phyloP scores from a whole-genome alignment of 176 grass and related monocot genomes.

The Hordeum marinum region DNA sequence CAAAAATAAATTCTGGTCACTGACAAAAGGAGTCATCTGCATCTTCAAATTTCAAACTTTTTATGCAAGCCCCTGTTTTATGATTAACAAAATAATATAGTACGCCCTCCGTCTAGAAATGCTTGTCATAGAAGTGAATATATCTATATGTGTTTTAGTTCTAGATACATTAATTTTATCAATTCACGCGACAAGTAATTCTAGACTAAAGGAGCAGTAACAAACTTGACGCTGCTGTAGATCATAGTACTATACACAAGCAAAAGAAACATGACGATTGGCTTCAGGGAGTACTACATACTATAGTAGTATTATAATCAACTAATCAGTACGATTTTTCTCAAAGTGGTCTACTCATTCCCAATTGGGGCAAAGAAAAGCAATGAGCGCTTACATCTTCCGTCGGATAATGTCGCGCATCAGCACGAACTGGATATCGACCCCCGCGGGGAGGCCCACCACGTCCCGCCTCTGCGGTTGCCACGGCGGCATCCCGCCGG shows the following conservation, averaged over 20 bases:
- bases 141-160: too few species aligned
- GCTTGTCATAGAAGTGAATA: too few species aligned
- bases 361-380: conserved; percentile 1
- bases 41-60: background rate
- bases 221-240: background rate
- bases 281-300: too few species aligned
- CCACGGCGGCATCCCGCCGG: conserved; percentile 15
- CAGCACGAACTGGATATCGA: conserved; percentile 35
- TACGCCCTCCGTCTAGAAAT: too few species aligned
- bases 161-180: too few species aligned
- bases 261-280: too few species aligned
- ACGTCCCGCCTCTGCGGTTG: conserved; percentile 43
- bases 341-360: background rate
- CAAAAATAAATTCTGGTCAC: background rate
- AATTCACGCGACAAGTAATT: too few species aligned
- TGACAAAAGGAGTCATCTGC: background rate
- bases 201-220: too few species aligned
- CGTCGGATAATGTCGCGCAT: conserved; percentile 24
- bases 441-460: background rate
- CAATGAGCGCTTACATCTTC: conserved; percentile 52
- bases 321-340: too few species aligned
- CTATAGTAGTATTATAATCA: too few species aligned
- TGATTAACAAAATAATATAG: background rate
- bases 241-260: too few species aligned
- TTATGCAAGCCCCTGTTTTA: background rate